These are phyloP conservation scores for Coffea canephora DNA, from an alignment of 257 asterid species.

Conservation along the genomic window DNA sequence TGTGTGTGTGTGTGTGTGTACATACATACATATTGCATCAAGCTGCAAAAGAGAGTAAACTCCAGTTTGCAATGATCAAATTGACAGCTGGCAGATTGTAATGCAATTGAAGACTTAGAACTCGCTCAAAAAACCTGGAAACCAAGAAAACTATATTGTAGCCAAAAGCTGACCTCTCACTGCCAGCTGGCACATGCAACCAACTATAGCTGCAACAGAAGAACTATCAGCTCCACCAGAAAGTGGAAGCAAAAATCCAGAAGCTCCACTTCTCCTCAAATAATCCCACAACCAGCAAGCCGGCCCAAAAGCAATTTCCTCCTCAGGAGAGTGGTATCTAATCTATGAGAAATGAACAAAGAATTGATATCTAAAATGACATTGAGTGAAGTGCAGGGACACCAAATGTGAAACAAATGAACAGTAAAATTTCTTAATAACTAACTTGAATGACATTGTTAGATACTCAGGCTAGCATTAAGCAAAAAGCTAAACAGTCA, in stretches of 20 bases:
- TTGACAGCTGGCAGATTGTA: background rate
- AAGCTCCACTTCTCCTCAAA: constrained; percentile 91
- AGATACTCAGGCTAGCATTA: background rate
- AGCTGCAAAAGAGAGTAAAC: background rate
- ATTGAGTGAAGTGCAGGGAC: background rate
- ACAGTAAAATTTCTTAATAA: background rate
- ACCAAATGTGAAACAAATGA: background rate
- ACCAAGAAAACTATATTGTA: constrained; percentile 3
- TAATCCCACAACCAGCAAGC: constrained; percentile 99
- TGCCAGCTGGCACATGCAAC: constrained; percentile 96
- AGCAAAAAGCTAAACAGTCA: background rate
- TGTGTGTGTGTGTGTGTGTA: too few relatives aligned
- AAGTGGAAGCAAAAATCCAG: constrained; percentile 96
- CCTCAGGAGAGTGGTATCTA: constrained; percentile 84
- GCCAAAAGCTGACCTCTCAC: constrained; percentile 59
- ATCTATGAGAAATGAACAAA: constrained; percentile 42
- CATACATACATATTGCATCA: too few relatives aligned
- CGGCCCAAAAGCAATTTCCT: constrained; percentile 96
- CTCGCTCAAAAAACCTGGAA: constrained; percentile 2
- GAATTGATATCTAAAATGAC: background rate
- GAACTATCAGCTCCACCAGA: constrained; percentile 98
- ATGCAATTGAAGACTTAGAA: background rate
- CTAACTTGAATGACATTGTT: background rate
- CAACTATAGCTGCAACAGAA: constrained; percentile 95
- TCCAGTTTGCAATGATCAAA: background rate